Conservation (phyloP, 2,329 filamentous ascomycete species). For the Graphiopsis chlorocephala region DNA sequence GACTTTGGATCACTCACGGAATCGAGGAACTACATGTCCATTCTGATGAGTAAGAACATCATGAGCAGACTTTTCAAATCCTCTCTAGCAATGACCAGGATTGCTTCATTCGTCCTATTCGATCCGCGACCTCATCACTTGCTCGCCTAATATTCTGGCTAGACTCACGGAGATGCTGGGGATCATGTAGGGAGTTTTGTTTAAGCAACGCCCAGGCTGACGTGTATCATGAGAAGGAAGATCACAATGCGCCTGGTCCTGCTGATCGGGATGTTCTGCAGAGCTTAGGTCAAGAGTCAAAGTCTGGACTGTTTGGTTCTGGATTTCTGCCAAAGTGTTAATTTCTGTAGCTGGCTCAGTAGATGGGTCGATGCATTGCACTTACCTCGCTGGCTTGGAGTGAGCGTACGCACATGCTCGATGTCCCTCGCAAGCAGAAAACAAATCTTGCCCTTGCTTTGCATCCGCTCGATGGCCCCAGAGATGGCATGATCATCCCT, state of each 20-base stretch:
- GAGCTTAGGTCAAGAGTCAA: not conserved
- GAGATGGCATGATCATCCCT: not conserved
- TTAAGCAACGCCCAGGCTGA: not conserved
- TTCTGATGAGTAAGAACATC: not conserved
- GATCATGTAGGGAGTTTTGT: not conserved
- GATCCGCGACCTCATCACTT: not conserved
- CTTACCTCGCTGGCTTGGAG: not conserved
- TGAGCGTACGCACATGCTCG: not conserved
- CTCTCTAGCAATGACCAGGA: not conserved
- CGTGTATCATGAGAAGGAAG: not conserved
- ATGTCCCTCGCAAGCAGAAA: not conserved
- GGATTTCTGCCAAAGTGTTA: not conserved
- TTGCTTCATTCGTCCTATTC: not conserved
- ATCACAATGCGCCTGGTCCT: not conserved
- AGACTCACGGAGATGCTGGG: not conserved
- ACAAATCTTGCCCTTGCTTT: not conserved
- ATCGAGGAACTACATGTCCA: not conserved
- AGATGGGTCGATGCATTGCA: not conserved
- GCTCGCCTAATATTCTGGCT: not conserved
- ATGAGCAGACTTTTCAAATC: not conserved
- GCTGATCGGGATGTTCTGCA: not conserved
- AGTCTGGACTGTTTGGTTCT: not conserved
- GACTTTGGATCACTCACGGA: not conserved
- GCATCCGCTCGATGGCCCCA: not conserved
- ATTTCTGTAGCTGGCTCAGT: not conserved